Evolutionary conservation across 768 basidiomycete species (phyloP).

Genomic region (Coprinopsis strossmayeri): DNA sequence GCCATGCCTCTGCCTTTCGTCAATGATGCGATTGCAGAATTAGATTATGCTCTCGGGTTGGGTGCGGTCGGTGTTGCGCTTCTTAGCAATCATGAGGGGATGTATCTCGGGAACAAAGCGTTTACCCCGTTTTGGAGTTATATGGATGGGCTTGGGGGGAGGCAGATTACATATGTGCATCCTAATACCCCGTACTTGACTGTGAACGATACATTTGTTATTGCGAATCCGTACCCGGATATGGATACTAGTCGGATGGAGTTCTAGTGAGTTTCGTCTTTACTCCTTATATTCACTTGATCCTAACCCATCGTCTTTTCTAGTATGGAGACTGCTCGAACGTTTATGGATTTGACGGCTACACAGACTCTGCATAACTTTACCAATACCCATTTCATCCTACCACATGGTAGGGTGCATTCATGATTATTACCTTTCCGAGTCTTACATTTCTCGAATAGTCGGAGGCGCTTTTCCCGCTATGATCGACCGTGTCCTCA

Average conservation of each 20-base stretch:
- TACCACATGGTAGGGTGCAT: slow-evolving; percentile 29
- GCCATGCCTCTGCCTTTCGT: slow-evolving; percentile 29
- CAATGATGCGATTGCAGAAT: slow-evolving; percentile 25
- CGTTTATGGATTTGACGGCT: slow-evolving; percentile 24
- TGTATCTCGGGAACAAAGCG: slow-evolving; percentile 24
- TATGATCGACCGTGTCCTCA: slow-evolving; percentile 27
- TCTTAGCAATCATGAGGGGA: slow-evolving; percentile 26
- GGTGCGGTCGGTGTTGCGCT: slow-evolving; percentile 28
- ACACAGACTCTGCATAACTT: slow-evolving; percentile 25
- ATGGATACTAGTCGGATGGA: slow-evolving; percentile 24
- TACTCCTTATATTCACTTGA: not conserved
- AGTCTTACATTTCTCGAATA: slow-evolving; percentile 9
- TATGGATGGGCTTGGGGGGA: slow-evolving; percentile 21
- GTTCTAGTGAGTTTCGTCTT: slow-evolving; percentile 22
- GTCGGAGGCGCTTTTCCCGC: slow-evolving; percentile 29
- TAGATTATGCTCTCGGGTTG: slow-evolving; percentile 24
- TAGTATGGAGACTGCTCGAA: slow-evolving; percentile 26
- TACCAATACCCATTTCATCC: slow-evolving; percentile 28
- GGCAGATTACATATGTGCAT: slow-evolving; percentile 26
- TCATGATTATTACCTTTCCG: no score
- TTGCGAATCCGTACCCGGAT: slow-evolving; percentile 26
- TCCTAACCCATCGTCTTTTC: not conserved
- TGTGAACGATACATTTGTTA: slow-evolving; percentile 19
- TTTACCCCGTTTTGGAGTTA: slow-evolving; percentile 26
- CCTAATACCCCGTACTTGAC: slow-evolving; percentile 25